Evolutionary conservation across 2,329 filamentous ascomycete genomes (phyloP), one percentile per base, ranked within the genome.

Genomic region (Pseudogymnoascus sp.): DNA sequence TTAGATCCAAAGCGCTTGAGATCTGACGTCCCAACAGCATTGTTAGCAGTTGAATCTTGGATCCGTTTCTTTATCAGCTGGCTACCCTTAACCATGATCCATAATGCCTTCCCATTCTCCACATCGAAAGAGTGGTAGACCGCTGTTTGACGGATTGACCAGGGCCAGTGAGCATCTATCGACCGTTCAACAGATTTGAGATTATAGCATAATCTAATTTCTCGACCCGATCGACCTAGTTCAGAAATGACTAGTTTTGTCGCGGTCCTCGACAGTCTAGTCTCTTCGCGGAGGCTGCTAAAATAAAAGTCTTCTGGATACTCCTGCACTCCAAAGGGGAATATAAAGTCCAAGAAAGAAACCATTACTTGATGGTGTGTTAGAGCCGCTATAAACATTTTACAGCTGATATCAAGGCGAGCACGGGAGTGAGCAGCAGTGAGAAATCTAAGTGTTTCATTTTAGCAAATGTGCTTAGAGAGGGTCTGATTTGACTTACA

Each of bases 81-180:
- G 60, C 76, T 73, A 2, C 65, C 76, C 66, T 78, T 78, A 5
- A 76, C 63, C 7, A 73, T 65, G 5, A 76, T 68, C 76, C 76
- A 79, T 0, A 71, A 62, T 4, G 71, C 60, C 30, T 66, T 66
- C 2, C 72, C 70, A 22, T 66, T 72, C 16, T 70, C 62, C 1
- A 75, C 19, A 63, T 79, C 77, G 58, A 77, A 76, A 0, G 71
- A 71, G 60, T 78, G 75, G 63, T 76, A 73, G 2, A 74, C 61
- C 5, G 72, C 72, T 5, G 70, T 69, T 61, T 77, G 73, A 2
- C 76, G 70, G 22, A 76, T 69, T 3, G 73, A 74, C 76, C 75
- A 78, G 2, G 67, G 66, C 55, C 59, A 64, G 9, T 67, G 25
- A 19, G 60, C 61, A 28, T 55, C 62, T 41, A 60, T 60, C 4